A percentile compares a stretch with the other conserved stretches of the same genome.
Evolutionary conservation across 2,329 filamentous ascomycete genomes (phyloP).

Genomic region (Scorias spongiosa): DNA sequence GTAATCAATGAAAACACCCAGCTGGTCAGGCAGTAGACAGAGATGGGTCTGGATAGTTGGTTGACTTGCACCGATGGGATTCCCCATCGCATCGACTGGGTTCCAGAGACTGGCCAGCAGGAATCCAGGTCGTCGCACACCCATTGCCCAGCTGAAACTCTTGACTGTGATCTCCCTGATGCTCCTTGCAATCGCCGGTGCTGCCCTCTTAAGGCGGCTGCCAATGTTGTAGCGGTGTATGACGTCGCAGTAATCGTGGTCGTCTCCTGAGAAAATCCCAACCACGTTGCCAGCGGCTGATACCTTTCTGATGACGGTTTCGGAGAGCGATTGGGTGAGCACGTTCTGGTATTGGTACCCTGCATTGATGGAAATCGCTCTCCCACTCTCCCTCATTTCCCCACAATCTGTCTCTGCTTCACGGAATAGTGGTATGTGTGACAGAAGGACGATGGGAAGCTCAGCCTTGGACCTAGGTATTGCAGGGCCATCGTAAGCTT

Average conservation of each 20-base stretch:
- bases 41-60: slow-evolving; percentile 73
- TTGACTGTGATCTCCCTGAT: slow-evolving; percentile 82
- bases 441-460: slow-evolving; percentile 76
- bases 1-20: slow-evolving; percentile 72
- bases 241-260: slow-evolving; percentile 95
- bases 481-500: neutral
- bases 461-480: slow-evolving; percentile 25
- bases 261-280: slow-evolving; percentile 86
- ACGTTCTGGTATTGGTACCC: slow-evolving; percentile 98
- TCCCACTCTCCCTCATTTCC: slow-evolving; percentile 69
- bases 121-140: slow-evolving; percentile 74
- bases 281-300: slow-evolving; percentile 49
- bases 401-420: slow-evolving; percentile 74
- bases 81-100: slow-evolving; percentile 48
- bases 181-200: slow-evolving; percentile 27
- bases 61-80: slow-evolving; percentile 12
- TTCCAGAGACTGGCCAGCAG: slow-evolving; percentile 85
- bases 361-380: slow-evolving; percentile 58
- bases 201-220: slow-evolving; percentile 3
- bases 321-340: slow-evolving; percentile 59
- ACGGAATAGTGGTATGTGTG: slow-evolving; percentile 81
- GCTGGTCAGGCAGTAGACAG: slow-evolving; percentile 78
- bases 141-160: slow-evolving; percentile 91
- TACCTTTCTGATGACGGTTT: slow-evolving; percentile 58
- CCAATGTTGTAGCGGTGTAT: slow-evolving; percentile 43